Evolutionary conservation across 1,139 yeast species (phyloP), one percentile per base, ranked within the genome.

Genomic region (Candida glucosophila): DNA sequence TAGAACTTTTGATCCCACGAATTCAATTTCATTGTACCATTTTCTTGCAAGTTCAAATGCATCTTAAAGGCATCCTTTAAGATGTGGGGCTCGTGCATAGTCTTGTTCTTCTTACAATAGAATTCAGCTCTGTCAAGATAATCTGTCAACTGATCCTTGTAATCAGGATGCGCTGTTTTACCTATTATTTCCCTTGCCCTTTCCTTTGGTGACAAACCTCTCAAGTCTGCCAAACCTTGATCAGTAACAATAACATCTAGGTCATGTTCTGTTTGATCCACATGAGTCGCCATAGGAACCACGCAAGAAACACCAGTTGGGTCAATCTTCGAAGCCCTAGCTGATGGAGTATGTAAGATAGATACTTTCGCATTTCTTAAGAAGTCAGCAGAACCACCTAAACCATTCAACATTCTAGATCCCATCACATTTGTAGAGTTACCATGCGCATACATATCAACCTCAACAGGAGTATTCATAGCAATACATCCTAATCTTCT

Each of bases 381-480:
- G 73, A 90, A 90, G 56, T 90, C 98, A 33, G 80, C 97, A 13
- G 96, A 85, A 29, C 98, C 98, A 47, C 98, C 98, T 40, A 90
- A 65, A 40, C 98, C 98, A 55, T 90, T 85, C 54, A 90, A 73
- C 98, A 90, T 90, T 59, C 94, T 77, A 29, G 96, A 85, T 32
- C 98, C 98, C 62, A 80, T 74, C 31, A 90, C 98, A 51, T 86
- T 83, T 33, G 98, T 90, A 14, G 97, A 88, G 68, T 90, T 90
- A 29, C 97, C 98, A 51, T 90, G 98, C n/a, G 86, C 97, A 48
- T 88, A 90, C 35, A 90, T 80, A 55, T 90, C 98, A 37, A 88
- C 94, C 61, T 90, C 98, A 28, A 90, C 98, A 11, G 98, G 98
- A n/a, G 98, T 90, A 61, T 90, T 90, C 97, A 90, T 88, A 38